A percentile compares a stretch with the other conserved stretches of the same genome.
Evolutionary conservation across 495 filamentous ascomycete species (phyloP).

Genomic region (Achaetomiella virescens): DNA sequence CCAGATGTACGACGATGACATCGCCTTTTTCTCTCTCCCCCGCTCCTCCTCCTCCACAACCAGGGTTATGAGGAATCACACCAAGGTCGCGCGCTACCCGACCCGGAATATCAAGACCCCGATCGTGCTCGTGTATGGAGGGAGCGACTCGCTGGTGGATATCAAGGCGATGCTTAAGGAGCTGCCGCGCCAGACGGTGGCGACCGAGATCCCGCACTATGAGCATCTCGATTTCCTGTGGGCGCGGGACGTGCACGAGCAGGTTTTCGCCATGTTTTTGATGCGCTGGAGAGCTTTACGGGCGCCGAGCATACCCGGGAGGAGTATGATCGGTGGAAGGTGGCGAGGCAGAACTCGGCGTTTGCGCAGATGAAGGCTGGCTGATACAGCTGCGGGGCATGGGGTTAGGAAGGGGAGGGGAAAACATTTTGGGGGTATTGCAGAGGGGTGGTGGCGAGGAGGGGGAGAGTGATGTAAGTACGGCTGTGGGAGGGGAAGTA

Average conservation of each 20-base stretch:
- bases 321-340: conserved; percentile 44
- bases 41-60: conserved; percentile 27
- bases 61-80: conserved; percentile 51
- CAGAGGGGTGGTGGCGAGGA: conserved; percentile 18
- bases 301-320: conserved; percentile 45
- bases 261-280: conserved; percentile 86
- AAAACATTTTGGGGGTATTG: no score
- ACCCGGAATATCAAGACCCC: conserved; percentile 96
- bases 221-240: conserved; percentile 98
- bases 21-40: conserved; percentile 48
- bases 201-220: conserved; percentile 79
- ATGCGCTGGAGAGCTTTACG: conserved; percentile 68
- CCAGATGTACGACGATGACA: conserved; percentile 97
- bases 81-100: conserved; percentile 90
- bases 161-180: conserved; percentile 87
- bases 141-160: conserved; percentile 90
- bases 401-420: not conserved
- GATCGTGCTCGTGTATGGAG: conserved; percentile 87
- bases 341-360: conserved; percentile 25
- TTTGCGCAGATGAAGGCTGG: not conserved
- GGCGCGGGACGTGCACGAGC: conserved; percentile 74
- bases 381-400: not conserved
- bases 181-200: conserved; percentile 73
- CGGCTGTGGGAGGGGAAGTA: conserved; percentile 20
- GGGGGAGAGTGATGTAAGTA: conserved; percentile 33